Conservation (phyloP, 139 green algal species). For the Chlamydomonas sp. region DNA sequence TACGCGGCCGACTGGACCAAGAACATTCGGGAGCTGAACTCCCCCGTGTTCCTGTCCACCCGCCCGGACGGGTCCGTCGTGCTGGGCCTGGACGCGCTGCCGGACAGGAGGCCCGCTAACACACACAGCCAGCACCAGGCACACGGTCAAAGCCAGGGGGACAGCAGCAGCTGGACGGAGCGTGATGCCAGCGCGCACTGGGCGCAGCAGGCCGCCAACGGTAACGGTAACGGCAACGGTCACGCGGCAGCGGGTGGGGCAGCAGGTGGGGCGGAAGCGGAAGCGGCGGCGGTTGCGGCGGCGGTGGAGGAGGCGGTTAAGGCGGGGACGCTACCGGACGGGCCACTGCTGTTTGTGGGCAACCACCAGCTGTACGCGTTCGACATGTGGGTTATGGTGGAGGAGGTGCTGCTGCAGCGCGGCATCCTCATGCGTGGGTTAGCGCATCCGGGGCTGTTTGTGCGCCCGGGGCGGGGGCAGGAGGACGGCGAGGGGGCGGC, state of each 20-base stretch:
- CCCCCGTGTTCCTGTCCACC: constrained; percentile 50
- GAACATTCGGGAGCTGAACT: constrained; percentile 16
- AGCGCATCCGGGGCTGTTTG: constrained; percentile 73
- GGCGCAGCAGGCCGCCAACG: neutral
- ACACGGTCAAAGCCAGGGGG: no score
- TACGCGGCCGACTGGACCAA: constrained; percentile 9
- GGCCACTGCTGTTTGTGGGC: neutral
- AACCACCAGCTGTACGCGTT: constrained; percentile 1
- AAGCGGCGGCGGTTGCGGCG: no score
- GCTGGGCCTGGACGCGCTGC: constrained; percentile 15
- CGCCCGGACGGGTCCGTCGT: constrained; percentile 36
- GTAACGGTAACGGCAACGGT: neutral
- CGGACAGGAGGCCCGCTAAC: no score
- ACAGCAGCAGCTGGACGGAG: no score
- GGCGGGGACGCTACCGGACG: constrained; percentile 24
- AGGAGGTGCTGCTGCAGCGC: constrained; percentile 72
- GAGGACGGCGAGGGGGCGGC: neutral
- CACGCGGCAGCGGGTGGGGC: no score
- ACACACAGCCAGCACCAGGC: no score
- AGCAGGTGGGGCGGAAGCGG: neutral
- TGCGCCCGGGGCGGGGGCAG: neutral
- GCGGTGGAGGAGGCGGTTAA: constrained; percentile 14
- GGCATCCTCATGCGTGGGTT: constrained; percentile 80
- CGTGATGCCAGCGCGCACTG: neutral
- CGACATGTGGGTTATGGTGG: constrained; percentile 35